Evolutionary conservation across 1,284 basidiomycete genomes (phyloP), one percentile per base, ranked within the genome.

Genomic region (Ustilago sp.): DNA sequence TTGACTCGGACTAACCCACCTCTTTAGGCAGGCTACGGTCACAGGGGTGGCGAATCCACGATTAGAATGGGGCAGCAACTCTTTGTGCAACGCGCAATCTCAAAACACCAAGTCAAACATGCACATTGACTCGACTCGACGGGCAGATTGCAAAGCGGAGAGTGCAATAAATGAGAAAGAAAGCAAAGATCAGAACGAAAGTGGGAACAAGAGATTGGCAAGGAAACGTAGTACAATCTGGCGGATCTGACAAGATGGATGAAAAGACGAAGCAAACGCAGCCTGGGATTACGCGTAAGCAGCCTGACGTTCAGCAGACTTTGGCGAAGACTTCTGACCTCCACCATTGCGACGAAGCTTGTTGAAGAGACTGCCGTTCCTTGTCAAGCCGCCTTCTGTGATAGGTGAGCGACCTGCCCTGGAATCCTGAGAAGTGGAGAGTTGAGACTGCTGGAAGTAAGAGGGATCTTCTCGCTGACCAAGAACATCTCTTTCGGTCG

Each of bases 361-460:
- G 69, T 70, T 64, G 35, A 77, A 77, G 12, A 77, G 63, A 35
- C 69, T 73, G 19, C 74, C 74, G 54, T 63, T 77, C 13, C 74
- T 52, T 6, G 60, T 64, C 28, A 77, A 41, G 2, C 74, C 74
- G 0, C 55, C 53, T 15, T 73, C 70, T 32, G 35, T 35, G 1
- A 31, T 48, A 23, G 69, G 63, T 32, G 66, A 72, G 5, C 66
- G 74, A 19, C 47, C 59, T 7, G 43, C 23, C n/a, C 50, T 62
- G 6, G 73, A 54, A 15, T 67, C 63, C 8, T 57, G 54, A 15
- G 62, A 64, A 47, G 50, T 34, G 15, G 41, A 48, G n/a, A 51
- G 34, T 28, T 50, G 59, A 35, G 34, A 8, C 4, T 51, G 58
- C 7, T 57, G 43, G 32, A 77, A 77, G 55, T 77, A 77, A 23